phyloP scores from a whole-genome alignment of 2,329 filamentous ascomycete genomes.

The Cephalotrichum gorgonifer region DNA sequence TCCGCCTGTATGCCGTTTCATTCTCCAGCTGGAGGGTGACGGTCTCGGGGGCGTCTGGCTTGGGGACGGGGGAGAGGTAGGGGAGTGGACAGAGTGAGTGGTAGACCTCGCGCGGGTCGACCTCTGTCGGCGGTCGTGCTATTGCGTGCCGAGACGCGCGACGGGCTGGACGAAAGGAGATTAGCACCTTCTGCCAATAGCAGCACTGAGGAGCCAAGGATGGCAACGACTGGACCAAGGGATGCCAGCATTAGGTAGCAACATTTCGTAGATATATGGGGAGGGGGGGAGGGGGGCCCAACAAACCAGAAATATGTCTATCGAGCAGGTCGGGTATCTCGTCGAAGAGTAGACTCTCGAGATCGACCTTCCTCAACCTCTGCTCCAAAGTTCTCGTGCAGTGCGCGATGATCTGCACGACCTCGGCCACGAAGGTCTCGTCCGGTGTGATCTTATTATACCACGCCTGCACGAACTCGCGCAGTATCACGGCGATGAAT shows the following conservation, averaged over 20 bases:
- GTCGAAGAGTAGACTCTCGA: conserved; percentile 75
- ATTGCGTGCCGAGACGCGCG: conserved; percentile 53
- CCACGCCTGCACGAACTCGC: conserved; percentile 88
- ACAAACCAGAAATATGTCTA: conserved; percentile 74
- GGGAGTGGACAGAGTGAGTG: conserved; percentile 77
- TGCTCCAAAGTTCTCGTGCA: conserved; percentile 83
- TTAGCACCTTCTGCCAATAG: not conserved
- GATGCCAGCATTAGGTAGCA: too few relatives aligned
- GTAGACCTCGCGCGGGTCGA: conserved; percentile 61
- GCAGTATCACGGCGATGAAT: conserved; percentile 77
- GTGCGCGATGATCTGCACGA: conserved; percentile 85
- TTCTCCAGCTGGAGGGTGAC: conserved; percentile 58
- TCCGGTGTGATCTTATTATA: conserved; percentile 89
- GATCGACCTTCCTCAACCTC: conserved; percentile 68
- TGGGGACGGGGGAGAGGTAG: conserved; percentile 67
- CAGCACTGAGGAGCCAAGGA: not conserved
- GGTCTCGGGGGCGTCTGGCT: conserved; percentile 36
- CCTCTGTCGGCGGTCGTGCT: conserved; percentile 46
- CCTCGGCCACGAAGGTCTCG: conserved; percentile 75
- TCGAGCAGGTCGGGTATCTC: conserved; percentile 77
- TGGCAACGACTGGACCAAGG: too few relatives aligned
- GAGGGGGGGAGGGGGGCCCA: too few relatives aligned
- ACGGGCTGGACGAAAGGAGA: conserved; percentile 46
- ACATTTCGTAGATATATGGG: too few relatives aligned
- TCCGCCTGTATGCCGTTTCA: conserved; percentile 74